Evolutionary conservation across 106 monocot species (phyloP).

Genomic region (Allium sativum): DNA sequence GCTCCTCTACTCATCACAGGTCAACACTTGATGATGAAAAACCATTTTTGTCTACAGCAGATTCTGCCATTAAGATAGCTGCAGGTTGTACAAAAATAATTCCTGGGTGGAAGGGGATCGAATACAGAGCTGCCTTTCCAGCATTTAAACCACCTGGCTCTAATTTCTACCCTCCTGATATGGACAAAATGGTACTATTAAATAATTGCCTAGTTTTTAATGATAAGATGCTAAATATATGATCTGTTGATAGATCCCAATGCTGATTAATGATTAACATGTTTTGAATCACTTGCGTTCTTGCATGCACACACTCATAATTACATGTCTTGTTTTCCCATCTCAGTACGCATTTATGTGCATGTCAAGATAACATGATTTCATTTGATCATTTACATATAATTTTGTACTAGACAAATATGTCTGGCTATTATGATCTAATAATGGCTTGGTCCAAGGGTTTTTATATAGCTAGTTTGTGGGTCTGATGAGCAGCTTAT

Average conservation of each 20-base stretch:
- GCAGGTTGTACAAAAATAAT: slow-evolving; percentile 31
- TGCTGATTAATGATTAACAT: background rate
- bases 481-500: no score
- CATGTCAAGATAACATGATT: no score
- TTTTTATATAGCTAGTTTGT: no score
- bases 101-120: slow-evolving; percentile 76
- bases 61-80: slow-evolving; percentile 70
- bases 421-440: no score
- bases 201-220: no score
- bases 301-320: no score
- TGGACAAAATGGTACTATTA: slow-evolving; percentile 75
- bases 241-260: background rate
- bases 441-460: no score
- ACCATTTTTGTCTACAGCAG: slow-evolving; percentile 83
- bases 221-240: background rate
- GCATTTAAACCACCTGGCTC: slow-evolving; percentile 68
- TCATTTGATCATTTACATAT: no score
- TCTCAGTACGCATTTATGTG: no score
- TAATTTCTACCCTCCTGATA: slow-evolving; percentile 95
- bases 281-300: no score
- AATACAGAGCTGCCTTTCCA: slow-evolving; percentile 85
- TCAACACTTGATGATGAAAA: slow-evolving; percentile 81
- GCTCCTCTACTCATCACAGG: slow-evolving; percentile 22
- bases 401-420: no score
- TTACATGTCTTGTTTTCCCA: no score